Base-by-base conservation (phyloP, 768 basidiomycete species). In the Podaxis sp. region DNA sequence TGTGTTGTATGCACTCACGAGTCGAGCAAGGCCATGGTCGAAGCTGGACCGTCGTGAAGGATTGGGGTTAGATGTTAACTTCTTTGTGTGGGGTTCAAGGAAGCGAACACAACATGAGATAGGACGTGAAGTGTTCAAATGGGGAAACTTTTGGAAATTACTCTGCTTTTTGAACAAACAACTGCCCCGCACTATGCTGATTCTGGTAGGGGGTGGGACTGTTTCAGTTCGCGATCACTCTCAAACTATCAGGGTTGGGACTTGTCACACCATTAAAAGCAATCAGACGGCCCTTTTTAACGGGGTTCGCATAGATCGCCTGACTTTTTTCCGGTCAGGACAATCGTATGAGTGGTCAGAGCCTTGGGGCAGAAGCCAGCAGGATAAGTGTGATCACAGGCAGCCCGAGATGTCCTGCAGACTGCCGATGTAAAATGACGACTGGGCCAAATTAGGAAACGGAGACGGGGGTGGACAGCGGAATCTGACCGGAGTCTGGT, bases 281-380 rank as follows among this genome's bases (percentile, higher is more conserved):
- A 38, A 54, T 11, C 23, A 7, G 11, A 54, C 25, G 52, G 18
- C 52, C 52, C 52, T 54, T 54, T 54, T 37, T 54, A 23, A 35
- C 23, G 21, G 52, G 51, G 52, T 37, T 54, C 52, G 44, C 11
- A 42, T 56, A 44, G 37, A 35, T 54, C 52, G 44, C 11, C 55
- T 56, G 55, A 56, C 23, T 32, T 56, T 46, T 46, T 5, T 40
- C 32, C 27, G 47, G 40, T 13, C 50, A 53, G 47, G 18, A 61
- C 27, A 44, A 47, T 59, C 50, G 48, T 50, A 57, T 47, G 52
- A 54, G 48, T 40, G 56, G 36, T 37, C 23, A 56, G 36, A 37
- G 46, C 18, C 55, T 61, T 55, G 55, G 62, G 56, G 58, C 5
- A 23, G 21, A n/a, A 16, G 11, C 16, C 11, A 16, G 7, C 6